phyloP scores from a whole-genome alignment of 2,329 filamentous ascomycete genomes.

The Catunica adiposa region DNA sequence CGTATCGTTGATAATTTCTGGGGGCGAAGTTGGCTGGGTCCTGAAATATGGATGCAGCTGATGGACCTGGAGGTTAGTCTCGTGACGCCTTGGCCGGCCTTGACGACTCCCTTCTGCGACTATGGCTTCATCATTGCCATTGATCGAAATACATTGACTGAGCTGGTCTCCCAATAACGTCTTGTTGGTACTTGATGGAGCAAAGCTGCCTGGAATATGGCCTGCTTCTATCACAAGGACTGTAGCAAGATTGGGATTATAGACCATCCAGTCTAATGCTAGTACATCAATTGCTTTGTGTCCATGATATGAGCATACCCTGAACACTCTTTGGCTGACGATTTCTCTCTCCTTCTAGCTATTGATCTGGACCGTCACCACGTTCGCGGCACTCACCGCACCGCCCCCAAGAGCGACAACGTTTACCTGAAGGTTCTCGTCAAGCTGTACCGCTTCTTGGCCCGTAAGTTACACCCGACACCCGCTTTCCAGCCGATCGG shows the following conservation, averaged over 20 bases:
- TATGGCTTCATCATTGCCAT: slow-evolving; percentile 12
- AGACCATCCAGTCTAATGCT: neutral
- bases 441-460: slow-evolving; percentile 95
- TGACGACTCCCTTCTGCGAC: slow-evolving; percentile 12
- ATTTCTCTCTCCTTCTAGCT: slow-evolving; percentile 36
- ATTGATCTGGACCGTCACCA: slow-evolving; percentile 58
- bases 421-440: slow-evolving; percentile 93
- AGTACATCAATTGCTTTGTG: slow-evolving; percentile 18
- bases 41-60: neutral
- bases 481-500: slow-evolving; percentile 5
- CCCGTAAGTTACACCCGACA: slow-evolving; percentile 48
- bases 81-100: neutral
- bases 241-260: neutral
- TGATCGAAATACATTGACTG: slow-evolving; percentile 4
- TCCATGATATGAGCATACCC: slow-evolving; percentile 41
- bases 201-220: slow-evolving; percentile 11
- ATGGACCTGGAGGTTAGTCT: neutral
- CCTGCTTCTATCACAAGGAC: neutral
- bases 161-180: neutral
- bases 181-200: neutral
- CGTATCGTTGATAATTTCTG: neutral
- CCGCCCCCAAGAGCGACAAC: slow-evolving; percentile 96
- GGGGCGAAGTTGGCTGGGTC: neutral
- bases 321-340: slow-evolving; percentile 16
- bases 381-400: slow-evolving; percentile 62